A percentile compares a stretch with the other conserved stretches of the same genome.
These are phyloP conservation scores for Globisporangium spiculum DNA, from an alignment of 352 stramenopile genomes.

Conservation along the genomic window DNA sequence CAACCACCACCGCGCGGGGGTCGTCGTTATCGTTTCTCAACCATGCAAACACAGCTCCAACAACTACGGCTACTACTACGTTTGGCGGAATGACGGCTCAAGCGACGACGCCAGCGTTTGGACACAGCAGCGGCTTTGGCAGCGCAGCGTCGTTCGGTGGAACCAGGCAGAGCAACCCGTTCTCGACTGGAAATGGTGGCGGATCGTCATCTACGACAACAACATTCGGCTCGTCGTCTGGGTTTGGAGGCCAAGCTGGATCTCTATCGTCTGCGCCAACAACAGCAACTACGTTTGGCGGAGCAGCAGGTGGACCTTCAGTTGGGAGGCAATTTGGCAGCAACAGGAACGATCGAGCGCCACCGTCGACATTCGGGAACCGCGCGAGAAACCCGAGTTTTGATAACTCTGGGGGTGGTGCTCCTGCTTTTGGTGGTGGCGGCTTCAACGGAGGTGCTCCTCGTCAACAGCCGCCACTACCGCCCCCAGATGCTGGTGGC, in stretches of 20 bases:
- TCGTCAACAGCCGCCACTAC: slow-evolving; percentile 2
- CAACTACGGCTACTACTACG: slow-evolving; percentile 16
- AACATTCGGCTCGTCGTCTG: slow-evolving; percentile 4
- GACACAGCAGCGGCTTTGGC: slow-evolving; percentile 24
- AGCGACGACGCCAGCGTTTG: slow-evolving; percentile 28
- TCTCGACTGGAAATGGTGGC: slow-evolving; percentile 5
- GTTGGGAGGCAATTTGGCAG: background rate
- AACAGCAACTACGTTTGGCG: slow-evolving; percentile 8
- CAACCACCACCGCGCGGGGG: background rate
- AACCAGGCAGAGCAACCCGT: slow-evolving; percentile 13
- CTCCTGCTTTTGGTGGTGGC: background rate
- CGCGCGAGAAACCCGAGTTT: slow-evolving; percentile 4
- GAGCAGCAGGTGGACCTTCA: slow-evolving; percentile 1
- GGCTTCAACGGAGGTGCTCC: slow-evolving; percentile 1
- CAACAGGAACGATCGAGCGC: slow-evolving; percentile 3
- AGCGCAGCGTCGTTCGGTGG: slow-evolving; percentile 5
- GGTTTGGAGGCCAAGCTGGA: background rate
- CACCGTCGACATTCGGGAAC: slow-evolving; percentile 11
- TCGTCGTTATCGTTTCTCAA: slow-evolving; percentile 3
- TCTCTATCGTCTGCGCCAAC: background rate
- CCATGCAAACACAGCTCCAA: slow-evolving; percentile 8
- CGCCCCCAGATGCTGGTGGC: background rate
- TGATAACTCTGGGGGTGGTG: background rate
- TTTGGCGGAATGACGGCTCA: slow-evolving; percentile 25
- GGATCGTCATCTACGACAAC: background rate